phyloP scores from a whole-genome alignment of 805 yeast species.

The Kodamaea kaohsiungensis region DNA sequence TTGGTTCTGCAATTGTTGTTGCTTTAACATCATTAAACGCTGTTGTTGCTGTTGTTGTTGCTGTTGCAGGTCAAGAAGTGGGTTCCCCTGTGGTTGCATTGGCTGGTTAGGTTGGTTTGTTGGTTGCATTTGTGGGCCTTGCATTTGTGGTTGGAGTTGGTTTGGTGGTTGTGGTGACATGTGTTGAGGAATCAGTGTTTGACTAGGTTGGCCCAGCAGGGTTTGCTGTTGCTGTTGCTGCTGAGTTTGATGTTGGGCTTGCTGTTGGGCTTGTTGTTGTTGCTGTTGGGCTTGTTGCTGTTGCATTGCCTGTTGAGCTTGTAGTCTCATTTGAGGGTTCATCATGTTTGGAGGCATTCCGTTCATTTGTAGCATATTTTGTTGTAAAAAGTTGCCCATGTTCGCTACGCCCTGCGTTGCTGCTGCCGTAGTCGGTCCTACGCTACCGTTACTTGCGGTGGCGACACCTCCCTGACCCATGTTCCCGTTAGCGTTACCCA shows the following conservation, averaged over 20 bases:
- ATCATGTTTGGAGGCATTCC: slow-evolving; percentile 4
- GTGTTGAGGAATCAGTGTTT: slow-evolving; percentile 14
- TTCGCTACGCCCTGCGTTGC: neutral
- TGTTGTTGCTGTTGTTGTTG: slow-evolving; percentile 18
- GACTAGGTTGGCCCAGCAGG: slow-evolving; percentile 8
- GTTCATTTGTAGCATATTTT: neutral
- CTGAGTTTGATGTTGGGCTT: slow-evolving; percentile 1
- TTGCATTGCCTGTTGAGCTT: neutral
- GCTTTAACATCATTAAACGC: slow-evolving; percentile 24
- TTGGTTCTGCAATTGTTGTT: slow-evolving; percentile 16
- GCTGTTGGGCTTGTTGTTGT: slow-evolving; percentile 4
- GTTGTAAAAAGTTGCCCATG: neutral
- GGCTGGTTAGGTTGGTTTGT: slow-evolving; percentile 4
- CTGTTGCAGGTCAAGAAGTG: slow-evolving; percentile 12
- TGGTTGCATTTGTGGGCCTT: slow-evolving; percentile 10
- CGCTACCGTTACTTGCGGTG: slow-evolving; percentile 3
- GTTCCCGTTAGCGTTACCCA: neutral
- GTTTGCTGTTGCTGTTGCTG: slow-evolving; percentile 14
- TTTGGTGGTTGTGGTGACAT: slow-evolving; percentile 5
- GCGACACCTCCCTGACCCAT: neutral
- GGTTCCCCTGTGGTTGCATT: slow-evolving; percentile 11
- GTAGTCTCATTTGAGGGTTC: slow-evolving; percentile 1
- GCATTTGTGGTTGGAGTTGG: slow-evolving; percentile 5
- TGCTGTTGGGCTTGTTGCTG: slow-evolving; percentile 5
- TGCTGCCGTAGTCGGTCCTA: neutral